These are phyloP conservation scores for Cryptococcus hybrid DNA, from an alignment of 1,284 basidiomycete species.

Conservation along the genomic window DNA sequence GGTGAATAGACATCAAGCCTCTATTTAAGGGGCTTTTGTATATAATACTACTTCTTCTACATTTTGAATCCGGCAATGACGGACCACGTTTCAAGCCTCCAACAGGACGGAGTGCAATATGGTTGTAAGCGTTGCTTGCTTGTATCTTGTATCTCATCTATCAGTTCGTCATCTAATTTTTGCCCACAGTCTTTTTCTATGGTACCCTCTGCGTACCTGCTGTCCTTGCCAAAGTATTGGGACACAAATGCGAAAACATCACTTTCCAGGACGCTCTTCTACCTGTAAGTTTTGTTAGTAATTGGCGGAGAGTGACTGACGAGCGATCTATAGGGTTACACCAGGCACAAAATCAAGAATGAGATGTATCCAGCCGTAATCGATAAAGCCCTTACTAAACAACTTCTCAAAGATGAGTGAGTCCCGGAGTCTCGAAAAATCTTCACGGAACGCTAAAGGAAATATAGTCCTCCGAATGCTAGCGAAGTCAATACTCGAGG, in stretches of 20 bases:
- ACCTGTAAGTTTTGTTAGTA: slow-evolving; percentile 44
- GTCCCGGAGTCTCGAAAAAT: neutral
- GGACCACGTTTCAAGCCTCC: too few relatives aligned
- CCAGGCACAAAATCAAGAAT: slow-evolving; percentile 64
- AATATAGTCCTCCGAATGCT: slow-evolving; percentile 2
- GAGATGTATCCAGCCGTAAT: slow-evolving; percentile 77
- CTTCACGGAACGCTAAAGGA: too few relatives aligned
- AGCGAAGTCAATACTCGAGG: slow-evolving; percentile 62
- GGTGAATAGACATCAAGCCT: too few relatives aligned
- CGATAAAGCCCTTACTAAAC: slow-evolving; percentile 23
- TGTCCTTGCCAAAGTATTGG: slow-evolving; percentile 64
- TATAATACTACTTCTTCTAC: too few relatives aligned
- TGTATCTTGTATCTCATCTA: too few relatives aligned
- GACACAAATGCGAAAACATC: slow-evolving; percentile 59
- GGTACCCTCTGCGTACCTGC: slow-evolving; percentile 75
- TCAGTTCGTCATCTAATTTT: too few relatives aligned
- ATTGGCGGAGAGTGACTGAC: too few relatives aligned
- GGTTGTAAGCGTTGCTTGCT: too few relatives aligned
- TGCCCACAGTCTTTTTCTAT: slow-evolving; percentile 72
- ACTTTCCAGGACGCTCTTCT: slow-evolving; percentile 59
- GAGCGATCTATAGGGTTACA: slow-evolving; percentile 59
- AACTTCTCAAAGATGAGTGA: slow-evolving; percentile 17
- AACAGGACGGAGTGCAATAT: too few relatives aligned
- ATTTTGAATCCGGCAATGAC: too few relatives aligned
- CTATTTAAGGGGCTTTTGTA: too few relatives aligned